Base-by-base conservation (phyloP, 2,329 filamentous ascomycete genomes). In the Ophiognomonia clavigignenti-juglandacearum region DNA sequence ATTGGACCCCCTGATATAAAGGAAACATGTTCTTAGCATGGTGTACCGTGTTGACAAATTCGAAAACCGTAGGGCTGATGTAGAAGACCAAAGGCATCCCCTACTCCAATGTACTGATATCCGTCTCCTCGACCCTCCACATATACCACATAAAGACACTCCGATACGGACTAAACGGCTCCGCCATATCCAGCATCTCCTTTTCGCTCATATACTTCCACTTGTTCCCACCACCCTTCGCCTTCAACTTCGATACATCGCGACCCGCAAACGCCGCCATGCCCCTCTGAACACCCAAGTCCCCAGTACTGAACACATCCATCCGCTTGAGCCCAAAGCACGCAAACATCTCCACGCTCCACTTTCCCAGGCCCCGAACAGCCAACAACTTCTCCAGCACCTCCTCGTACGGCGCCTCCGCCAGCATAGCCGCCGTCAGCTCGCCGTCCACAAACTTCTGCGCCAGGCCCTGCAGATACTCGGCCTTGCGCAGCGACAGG, bases 101-200 rank as follows among this genome's bases (percentile, higher is more conserved):
- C n/a, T n/a, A 69, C 54, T 80, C 78, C 64, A 83, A 60, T 3
- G 77, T 76, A 53, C 75, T 81, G 22, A 91, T 68, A 64, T 95
- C 86, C 4, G 89, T 88, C 61, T 89, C 82, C 61, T 85, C 86
- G 10, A 92, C 82, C 50, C 85, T 75, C 91, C 92, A 96, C 87
- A 96, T 95, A 63, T 95, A 95, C 91, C 91, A 96, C 91, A 96
- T 96, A 60, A 96, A 96, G 36, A 96, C 64, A 58, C 85, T 93
- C 61, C 91, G 84, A 67, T 95, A 97, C 4, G 92, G 93, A 48
- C 78, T 77, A 64, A 95, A 98, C 61, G 75, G 81, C 48, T 84
- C 86, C 11, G 88, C 83, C 54, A 88, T 75, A 55, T 90, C 86
- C 51, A 85, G 64, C 93, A 98, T 97, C 51, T 97, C 93, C 62